Evolutionary conservation across 2,329 filamentous ascomycete genomes (phyloP).

Genomic region (Cryphonectria japonica): DNA sequence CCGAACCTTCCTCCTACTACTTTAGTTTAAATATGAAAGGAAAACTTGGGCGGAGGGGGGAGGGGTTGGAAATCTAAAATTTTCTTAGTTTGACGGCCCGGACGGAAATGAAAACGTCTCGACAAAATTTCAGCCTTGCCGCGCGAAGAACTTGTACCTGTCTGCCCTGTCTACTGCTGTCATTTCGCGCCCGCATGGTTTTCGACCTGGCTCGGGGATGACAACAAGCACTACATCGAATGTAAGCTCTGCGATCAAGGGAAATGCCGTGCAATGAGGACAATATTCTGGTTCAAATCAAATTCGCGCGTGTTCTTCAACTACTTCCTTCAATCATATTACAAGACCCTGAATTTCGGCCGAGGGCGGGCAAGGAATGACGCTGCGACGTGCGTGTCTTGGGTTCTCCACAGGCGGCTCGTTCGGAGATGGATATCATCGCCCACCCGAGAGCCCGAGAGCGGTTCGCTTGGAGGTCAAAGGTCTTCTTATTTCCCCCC

Average conservation of each 20-base stretch:
- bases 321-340: background rate
- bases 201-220: conserved; percentile 8
- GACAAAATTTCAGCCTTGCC: conserved; percentile 8
- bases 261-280: background rate
- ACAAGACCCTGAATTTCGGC: conserved; percentile 6
- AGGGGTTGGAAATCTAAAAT: background rate
- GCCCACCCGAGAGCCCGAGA: background rate
- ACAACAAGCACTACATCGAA: background rate
- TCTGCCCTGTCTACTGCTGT: background rate
- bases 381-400: conserved; percentile 12
- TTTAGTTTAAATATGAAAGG: background rate
- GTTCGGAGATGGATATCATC: background rate
- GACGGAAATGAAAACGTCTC: background rate
- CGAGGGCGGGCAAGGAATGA: conserved; percentile 11
- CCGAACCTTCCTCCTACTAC: background rate
- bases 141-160: background rate
- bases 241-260: background rate
- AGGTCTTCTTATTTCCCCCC: background rate
- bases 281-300: background rate
- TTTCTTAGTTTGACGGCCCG: background rate
- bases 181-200: conserved; percentile 9
- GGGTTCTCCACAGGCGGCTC: conserved; percentile 1
- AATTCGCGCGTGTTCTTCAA: background rate
- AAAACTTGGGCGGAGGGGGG: background rate
- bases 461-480: background rate